phyloP scores from a whole-genome alignment of 2,329 filamentous ascomycete species.

The Blumeria graminis region DNA sequence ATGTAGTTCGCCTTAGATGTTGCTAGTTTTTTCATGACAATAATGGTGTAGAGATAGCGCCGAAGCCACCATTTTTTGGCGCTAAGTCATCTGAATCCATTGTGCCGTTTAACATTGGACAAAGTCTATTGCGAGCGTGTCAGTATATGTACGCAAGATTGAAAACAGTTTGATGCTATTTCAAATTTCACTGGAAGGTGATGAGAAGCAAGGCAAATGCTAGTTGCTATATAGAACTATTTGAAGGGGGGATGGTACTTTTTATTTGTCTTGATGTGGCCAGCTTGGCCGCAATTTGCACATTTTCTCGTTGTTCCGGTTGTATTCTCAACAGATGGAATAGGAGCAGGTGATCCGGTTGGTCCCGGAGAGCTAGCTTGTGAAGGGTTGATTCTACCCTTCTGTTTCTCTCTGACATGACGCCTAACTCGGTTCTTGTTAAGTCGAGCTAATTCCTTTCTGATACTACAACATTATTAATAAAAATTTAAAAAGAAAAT shows the following conservation, averaged over 20 bases:
- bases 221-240: background rate
- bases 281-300: slow-evolving; percentile 88
- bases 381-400: slow-evolving; percentile 24
- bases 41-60: slow-evolving; percentile 16
- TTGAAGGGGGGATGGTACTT: slow-evolving; percentile 35
- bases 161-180: too few species aligned
- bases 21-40: background rate
- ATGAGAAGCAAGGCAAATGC: background rate
- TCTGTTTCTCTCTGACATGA: slow-evolving; percentile 75
- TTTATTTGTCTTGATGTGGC: slow-evolving; percentile 98
- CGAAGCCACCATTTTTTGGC: slow-evolving; percentile 32
- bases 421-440: slow-evolving; percentile 80
- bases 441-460: slow-evolving; percentile 57
- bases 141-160: slow-evolving; percentile 4
- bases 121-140: slow-evolving; percentile 32
- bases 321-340: slow-evolving; percentile 24
- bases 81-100: slow-evolving; percentile 35
- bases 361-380: slow-evolving; percentile 2
- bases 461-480: slow-evolving; percentile 24
- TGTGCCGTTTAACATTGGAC: slow-evolving; percentile 65
- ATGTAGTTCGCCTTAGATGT: background rate
- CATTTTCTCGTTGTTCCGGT: slow-evolving; percentile 69
- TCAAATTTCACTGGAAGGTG: too few species aligned
- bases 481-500: background rate
- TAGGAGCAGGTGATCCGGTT: slow-evolving; percentile 20